Evolutionary conservation across 2,329 filamentous ascomycete species (phyloP), one percentile per base, ranked within the genome.

Genomic region (Plenodomus biglobosus): DNA sequence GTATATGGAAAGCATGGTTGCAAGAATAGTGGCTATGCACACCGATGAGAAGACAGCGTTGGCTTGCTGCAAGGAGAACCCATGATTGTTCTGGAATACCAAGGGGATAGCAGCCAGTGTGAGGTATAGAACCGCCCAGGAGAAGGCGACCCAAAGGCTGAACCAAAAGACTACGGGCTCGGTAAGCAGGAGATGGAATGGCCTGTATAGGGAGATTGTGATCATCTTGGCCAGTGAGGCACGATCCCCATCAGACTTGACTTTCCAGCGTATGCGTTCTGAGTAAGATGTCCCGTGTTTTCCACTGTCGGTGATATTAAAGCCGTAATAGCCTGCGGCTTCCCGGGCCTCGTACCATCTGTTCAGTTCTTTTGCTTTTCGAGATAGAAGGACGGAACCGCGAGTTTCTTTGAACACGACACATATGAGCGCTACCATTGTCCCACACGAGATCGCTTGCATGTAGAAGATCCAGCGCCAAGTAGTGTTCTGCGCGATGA

Each of bases 381-480:
- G 80, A 6, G 85, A 87, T 7, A 96, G 75, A 6, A 96, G 72
- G 0, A 96, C 90, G 0, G 84, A 87, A 0, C 88, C 91, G 7
- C 92, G 78, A 2, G 89, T 96, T 70, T 96, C 92, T 38, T 84
- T 83, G 72, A 96, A 92, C 46, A 90, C 82, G 4, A 88, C 44
- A 10, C 82, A 78, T 18, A 95, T 80, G 1, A 85, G 73, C 1
- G 82, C 57, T 44, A 91, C 80, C 38, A 94, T 70, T 1, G 84
- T 68, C 0, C 78, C 84, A 45, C 85, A 83, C 18, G 82, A 74
- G 38, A 96, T 90, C 7, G 84, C 83, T 59, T 96, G 92, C 21
- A 92, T 78, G 80, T 90, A 95, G 68, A 95, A 95, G 0, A 92
- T 83, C 91, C 91, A 96, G 53, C 89, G 83, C 90, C 90, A 95